phyloP scores from a whole-genome alignment of 495 filamentous ascomycete species.

The Penicillium bovifimosum region DNA sequence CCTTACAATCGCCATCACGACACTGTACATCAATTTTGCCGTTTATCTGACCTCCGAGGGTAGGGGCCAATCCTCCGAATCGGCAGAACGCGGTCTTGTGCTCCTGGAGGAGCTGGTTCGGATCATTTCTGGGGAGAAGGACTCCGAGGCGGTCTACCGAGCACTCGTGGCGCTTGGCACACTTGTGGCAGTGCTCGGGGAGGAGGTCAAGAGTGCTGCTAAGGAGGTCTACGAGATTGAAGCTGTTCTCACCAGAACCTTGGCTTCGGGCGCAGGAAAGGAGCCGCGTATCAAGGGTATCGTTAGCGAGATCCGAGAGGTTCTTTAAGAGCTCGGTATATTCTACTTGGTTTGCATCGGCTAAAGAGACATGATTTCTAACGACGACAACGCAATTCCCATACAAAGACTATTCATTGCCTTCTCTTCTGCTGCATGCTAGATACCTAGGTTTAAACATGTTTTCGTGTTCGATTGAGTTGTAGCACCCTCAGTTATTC shows the following conservation, averaged over 20 bases:
- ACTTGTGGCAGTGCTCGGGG: conserved; percentile 42
- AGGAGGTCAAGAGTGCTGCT: conserved; percentile 45
- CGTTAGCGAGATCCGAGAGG: conserved; percentile 38
- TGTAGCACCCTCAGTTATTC: too few species aligned
- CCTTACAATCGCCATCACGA: conserved; percentile 72
- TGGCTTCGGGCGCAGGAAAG: conserved; percentile 35
- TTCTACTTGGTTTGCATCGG: conserved; percentile 12
- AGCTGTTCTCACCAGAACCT: conserved; percentile 30
- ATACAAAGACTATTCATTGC: background rate
- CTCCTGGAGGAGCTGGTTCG: conserved; percentile 59
- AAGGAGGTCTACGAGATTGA: conserved; percentile 45
- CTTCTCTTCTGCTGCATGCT: background rate
- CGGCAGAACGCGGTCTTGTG: conserved; percentile 51
- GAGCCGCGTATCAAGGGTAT: conserved; percentile 48
- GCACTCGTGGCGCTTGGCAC: conserved; percentile 81
- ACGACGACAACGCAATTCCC: conserved; percentile 20
- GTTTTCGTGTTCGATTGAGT: background rate
- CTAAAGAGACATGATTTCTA: conserved; percentile 14
- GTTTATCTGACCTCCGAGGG: conserved; percentile 50
- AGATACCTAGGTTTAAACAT: background rate
- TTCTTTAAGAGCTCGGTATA: conserved; percentile 19
- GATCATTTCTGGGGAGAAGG: conserved; percentile 58
- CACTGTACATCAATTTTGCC: conserved; percentile 80
- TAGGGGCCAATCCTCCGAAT: conserved; percentile 31
- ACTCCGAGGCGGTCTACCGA: conserved; percentile 79